Evolutionary conservation across 2,329 filamentous ascomycete genomes (phyloP).

Genomic region (Clonostachys byssicola): DNA sequence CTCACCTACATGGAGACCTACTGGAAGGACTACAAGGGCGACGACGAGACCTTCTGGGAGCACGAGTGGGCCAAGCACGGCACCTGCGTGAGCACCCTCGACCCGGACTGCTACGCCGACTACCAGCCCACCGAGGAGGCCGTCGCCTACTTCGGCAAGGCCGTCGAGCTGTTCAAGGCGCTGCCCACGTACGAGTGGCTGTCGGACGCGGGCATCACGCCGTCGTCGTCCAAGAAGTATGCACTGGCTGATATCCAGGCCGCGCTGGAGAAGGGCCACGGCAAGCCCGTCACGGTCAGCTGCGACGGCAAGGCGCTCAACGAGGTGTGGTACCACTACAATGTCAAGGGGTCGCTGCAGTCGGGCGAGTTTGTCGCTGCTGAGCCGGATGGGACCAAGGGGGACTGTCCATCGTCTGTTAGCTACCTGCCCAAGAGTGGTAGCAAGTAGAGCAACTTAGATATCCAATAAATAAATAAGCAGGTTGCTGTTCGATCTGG

Average conservation of each 20-base stretch:
- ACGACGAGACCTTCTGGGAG: conserved; percentile 64
- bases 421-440: conserved; percentile 54
- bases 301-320: conserved; percentile 44
- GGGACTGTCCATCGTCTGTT: conserved; percentile 62
- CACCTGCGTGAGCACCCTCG: conserved; percentile 66
- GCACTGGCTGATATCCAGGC: conserved; percentile 51
- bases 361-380: conserved; percentile 56
- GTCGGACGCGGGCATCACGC: conserved; percentile 54
- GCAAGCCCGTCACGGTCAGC: conserved; percentile 52
- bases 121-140: conserved; percentile 61
- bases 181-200: conserved; percentile 63
- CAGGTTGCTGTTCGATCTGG: too few species aligned
- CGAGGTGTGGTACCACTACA: conserved; percentile 61
- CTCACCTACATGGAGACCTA: conserved; percentile 65
- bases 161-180: conserved; percentile 61
- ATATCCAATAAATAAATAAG: too few species aligned
- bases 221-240: conserved; percentile 53
- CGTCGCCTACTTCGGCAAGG: conserved; percentile 63
- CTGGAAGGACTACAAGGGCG: conserved; percentile 66
- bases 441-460: background rate
- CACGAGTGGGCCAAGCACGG: conserved; percentile 77
- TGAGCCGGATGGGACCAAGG: conserved; percentile 50
- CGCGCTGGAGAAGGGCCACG: conserved; percentile 49
- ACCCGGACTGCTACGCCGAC: conserved; percentile 59
- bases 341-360: conserved; percentile 53